Evolutionary conservation across 345 rosid genomes (phyloP), one percentile per base, ranked within the genome.

Genomic region (Lepidium didymum): DNA sequence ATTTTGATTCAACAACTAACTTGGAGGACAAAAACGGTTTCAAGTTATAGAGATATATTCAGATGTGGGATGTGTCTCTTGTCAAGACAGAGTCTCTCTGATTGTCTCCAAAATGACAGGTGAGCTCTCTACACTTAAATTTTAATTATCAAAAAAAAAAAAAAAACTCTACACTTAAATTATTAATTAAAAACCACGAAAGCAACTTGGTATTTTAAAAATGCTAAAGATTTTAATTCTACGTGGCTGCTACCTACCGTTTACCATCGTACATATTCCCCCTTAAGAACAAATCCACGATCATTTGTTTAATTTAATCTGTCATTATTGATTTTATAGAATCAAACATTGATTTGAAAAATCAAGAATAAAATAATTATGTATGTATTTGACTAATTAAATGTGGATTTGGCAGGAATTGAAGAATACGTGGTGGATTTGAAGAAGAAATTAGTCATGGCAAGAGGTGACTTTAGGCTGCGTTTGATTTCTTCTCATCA

Each of bases 21-120:
- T 1, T 47, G 42, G 56, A 61, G 43, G 4, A 4, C 6, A 29
- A 53, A 74, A 44, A 6, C 73, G 68, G 78, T 74, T 59, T 74
- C 78, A 74, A 54, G 58, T 74, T 6, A 37, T 74, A 61, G 73
- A 18, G 64, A 68, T 74, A 45, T 27, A 55, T 29, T 73, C 78
- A 53, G 74, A 74, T 29, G 78, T 62, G 15, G 68, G 74, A 74
- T 74, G 78, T 61, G 38, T 44, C 53, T 42, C 4, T 60, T 74
- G 78, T 61, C 73, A 68, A 61, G 68, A 74, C 78, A 60, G 78
- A 45, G 64, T 67, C 44, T 67, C 78, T 18, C 37, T 43, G 58
- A 68, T 74, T 61, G 52, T 74, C 51, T 74, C 73, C 68, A 74
- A 54, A 45, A 74, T 68, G 78, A 60, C 73, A 14, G 78, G 78